Conservation (phyloP, 768 basidiomycete genomes). For the Macrolepiota dolichaula region DNA sequence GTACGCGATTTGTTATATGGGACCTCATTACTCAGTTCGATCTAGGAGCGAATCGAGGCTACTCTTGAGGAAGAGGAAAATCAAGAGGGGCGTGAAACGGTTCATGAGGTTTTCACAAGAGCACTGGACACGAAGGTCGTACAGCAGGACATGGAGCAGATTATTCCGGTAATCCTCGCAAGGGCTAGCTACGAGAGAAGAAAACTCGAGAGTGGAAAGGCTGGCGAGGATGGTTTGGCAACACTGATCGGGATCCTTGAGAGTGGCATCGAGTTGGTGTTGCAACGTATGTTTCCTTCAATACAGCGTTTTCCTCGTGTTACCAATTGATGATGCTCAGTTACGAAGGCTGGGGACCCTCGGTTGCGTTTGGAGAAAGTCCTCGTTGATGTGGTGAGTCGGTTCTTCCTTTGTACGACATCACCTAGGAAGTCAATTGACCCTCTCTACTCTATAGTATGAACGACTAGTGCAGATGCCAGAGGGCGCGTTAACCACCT, state of each 20-base stretch:
- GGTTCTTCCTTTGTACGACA: slow-evolving; percentile 12
- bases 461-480: slow-evolving; percentile 35
- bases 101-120: slow-evolving; percentile 54
- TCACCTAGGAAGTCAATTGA: not conserved
- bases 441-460: slow-evolving; percentile 39
- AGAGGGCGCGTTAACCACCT: slow-evolving; percentile 56
- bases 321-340: slow-evolving; percentile 28
- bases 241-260: slow-evolving; percentile 56
- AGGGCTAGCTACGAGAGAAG: slow-evolving; percentile 64
- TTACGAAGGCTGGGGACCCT: slow-evolving; percentile 67
- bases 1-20: slow-evolving; percentile 15
- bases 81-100: slow-evolving; percentile 26
- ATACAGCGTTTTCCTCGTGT: not conserved
- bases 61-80: slow-evolving; percentile 40
- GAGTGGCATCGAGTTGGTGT: slow-evolving; percentile 59
- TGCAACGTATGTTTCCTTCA: slow-evolving; percentile 41
- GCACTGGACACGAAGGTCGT: slow-evolving; percentile 56
- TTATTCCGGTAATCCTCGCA: slow-evolving; percentile 61
- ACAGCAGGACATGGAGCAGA: slow-evolving; percentile 58
- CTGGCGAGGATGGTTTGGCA: slow-evolving; percentile 47
- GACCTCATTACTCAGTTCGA: not conserved
- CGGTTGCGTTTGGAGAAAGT: slow-evolving; percentile 82
- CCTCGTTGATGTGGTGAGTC: slow-evolving; percentile 66
- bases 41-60: slow-evolving; percentile 4
- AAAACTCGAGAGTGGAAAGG: slow-evolving; percentile 39